Percentiles rank a stretch among this genome's conserved stretches.
These are phyloP conservation scores for Saccharata proteae DNA, from an alignment of 2,329 filamentous ascomycete species.

Conservation along the genomic window DNA sequence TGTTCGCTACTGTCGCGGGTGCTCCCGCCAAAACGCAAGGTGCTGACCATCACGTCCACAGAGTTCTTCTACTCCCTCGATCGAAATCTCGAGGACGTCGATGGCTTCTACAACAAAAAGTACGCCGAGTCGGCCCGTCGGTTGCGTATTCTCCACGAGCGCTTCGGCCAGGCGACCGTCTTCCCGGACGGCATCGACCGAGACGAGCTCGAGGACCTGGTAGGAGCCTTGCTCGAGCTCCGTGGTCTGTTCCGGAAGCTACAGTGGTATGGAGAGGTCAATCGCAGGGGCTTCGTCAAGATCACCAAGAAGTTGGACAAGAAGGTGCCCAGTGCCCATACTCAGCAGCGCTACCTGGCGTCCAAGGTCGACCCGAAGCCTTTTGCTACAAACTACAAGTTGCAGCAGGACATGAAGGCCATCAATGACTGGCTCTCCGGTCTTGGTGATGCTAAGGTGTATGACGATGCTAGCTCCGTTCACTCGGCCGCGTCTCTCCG, in stretches of 20 bases:
- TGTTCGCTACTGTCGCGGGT: too few species aligned
- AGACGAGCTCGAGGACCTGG: slow-evolving; percentile 83
- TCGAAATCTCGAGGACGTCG: slow-evolving; percentile 92
- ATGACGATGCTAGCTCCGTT: slow-evolving; percentile 62
- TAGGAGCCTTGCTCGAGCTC: slow-evolving; percentile 80
- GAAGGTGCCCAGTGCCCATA: slow-evolving; percentile 63
- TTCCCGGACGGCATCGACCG: slow-evolving; percentile 62
- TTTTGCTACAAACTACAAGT: slow-evolving; percentile 64
- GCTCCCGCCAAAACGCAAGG: too few species aligned
- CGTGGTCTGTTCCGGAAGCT: slow-evolving; percentile 79
- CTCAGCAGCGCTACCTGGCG: slow-evolving; percentile 75
- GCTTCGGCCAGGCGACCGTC: slow-evolving; percentile 67
- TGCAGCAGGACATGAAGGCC: slow-evolving; percentile 46
- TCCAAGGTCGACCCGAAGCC: slow-evolving; percentile 81
- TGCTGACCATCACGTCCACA: slow-evolving; percentile 29
- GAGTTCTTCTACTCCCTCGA: slow-evolving; percentile 96
- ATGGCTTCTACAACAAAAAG: slow-evolving; percentile 94
- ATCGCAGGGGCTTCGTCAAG: slow-evolving; percentile 87
- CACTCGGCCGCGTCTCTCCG: slow-evolving; percentile 60
- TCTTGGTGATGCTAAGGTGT: slow-evolving; percentile 63
- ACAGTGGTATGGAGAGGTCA: slow-evolving; percentile 97
- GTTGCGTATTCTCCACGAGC: slow-evolving; percentile 73
- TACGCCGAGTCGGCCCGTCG: slow-evolving; percentile 73
- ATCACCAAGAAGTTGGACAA: slow-evolving; percentile 99
- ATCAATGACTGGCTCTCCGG: slow-evolving; percentile 90